Conservation (phyloP, 1,139 yeast genomes). For the Yamadazyma triangularis region DNA sequence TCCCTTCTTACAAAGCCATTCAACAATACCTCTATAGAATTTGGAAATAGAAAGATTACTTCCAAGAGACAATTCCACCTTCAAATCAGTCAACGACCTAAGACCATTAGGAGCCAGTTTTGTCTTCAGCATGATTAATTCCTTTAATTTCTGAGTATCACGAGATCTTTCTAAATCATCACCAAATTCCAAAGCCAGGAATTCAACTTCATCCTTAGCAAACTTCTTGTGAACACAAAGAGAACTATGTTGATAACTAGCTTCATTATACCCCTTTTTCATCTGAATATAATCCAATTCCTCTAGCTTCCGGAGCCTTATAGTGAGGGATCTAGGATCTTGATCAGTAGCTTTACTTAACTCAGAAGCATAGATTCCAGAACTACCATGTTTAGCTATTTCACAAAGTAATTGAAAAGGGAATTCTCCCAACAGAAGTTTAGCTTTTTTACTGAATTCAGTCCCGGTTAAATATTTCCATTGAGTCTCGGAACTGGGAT, state of each 20-base stretch:
- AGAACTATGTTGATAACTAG: slow-evolving; percentile 46
- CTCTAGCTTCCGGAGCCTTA: slow-evolving; percentile 53
- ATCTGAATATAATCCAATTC: slow-evolving; percentile 45
- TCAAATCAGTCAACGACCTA: slow-evolving; percentile 62
- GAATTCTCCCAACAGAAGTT: slow-evolving; percentile 33
- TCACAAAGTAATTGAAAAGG: slow-evolving; percentile 41
- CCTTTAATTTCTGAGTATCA: slow-evolving; percentile 26
- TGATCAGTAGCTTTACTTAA: slow-evolving; percentile 55
- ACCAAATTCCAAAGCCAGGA: slow-evolving; percentile 22
- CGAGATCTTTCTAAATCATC: slow-evolving; percentile 26
- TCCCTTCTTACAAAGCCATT: slow-evolving; percentile 47
- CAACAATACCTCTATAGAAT: slow-evolving; percentile 49
- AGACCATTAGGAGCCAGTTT: slow-evolving; percentile 65
- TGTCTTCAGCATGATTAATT: slow-evolving; percentile 47
- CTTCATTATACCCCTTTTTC: slow-evolving; percentile 33
- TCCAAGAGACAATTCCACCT: slow-evolving; percentile 56
- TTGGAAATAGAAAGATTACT: slow-evolving; percentile 39
- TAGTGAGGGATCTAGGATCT: slow-evolving; percentile 68
- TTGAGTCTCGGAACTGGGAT: slow-evolving; percentile 37
- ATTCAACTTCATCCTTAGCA: slow-evolving; percentile 30
- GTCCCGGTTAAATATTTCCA: slow-evolving; percentile 39
- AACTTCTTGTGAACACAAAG: slow-evolving; percentile 45
- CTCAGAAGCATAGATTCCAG: slow-evolving; percentile 57
- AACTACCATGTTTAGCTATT: slow-evolving; percentile 50
- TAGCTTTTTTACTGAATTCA: slow-evolving; percentile 27